Conservation (phyloP, 805 yeast species). For the Saccharomycopsis microspora region DNA sequence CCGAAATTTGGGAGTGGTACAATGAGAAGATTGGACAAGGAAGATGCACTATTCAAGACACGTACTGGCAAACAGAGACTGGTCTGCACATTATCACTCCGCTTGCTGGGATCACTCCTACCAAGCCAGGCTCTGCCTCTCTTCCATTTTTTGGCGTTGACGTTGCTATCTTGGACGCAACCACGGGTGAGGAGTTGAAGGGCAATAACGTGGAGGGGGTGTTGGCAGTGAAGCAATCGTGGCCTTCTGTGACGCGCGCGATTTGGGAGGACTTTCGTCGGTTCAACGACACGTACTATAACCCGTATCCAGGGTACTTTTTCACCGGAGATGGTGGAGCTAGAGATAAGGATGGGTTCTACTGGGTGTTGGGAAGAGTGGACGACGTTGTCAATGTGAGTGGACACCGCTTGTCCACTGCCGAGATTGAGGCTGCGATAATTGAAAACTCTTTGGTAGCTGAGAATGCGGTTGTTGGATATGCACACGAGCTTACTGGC, state of each 20-base stretch:
- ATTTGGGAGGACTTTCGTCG: constrained; percentile 70
- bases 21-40: constrained; percentile 59
- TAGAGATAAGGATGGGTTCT: constrained; percentile 72
- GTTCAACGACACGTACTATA: constrained; percentile 70
- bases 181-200: constrained; percentile 53
- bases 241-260: constrained; percentile 84
- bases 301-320: constrained; percentile 72
- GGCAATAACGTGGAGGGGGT: constrained; percentile 77
- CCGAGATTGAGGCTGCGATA: constrained; percentile 78
- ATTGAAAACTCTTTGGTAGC: constrained; percentile 61
- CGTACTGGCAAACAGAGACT: constrained; percentile 86
- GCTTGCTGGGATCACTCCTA: constrained; percentile 65
- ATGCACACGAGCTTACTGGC: constrained; percentile 74
- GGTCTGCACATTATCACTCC: constrained; percentile 76
- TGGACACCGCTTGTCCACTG: constrained; percentile 81
- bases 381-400: constrained; percentile 84
- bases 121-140: constrained; percentile 79
- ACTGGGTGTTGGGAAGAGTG: constrained; percentile 80
- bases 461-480: constrained; percentile 79
- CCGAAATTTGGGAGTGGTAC: constrained; percentile 85
- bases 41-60: constrained; percentile 64
- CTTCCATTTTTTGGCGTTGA: constrained; percentile 79
- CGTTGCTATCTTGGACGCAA: constrained; percentile 64
- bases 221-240: constrained; percentile 53
- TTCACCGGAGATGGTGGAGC: constrained; percentile 91